A percentile compares a stretch with the other conserved stretches of the same genome.
Evolutionary conservation across 129 eudicot genomes (phyloP).

Genomic region (Erigeron canadensis): DNA sequence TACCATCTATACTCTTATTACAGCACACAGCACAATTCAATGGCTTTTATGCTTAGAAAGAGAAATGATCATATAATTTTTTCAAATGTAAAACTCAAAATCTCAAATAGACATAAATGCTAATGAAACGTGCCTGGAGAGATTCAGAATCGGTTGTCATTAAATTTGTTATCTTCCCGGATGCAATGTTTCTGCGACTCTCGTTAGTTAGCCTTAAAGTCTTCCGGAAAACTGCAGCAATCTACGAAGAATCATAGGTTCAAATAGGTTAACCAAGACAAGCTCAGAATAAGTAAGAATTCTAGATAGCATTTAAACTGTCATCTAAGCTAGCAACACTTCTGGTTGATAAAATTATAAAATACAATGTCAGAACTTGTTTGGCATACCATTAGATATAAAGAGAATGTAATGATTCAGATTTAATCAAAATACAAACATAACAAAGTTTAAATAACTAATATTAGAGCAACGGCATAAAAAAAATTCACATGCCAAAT

Average conservation of each 20-base stretch:
- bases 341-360: slow-evolving; percentile 11
- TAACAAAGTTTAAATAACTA: background rate
- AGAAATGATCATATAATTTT: background rate
- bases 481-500: background rate
- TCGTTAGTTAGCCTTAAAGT: slow-evolving; percentile 88
- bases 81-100: background rate
- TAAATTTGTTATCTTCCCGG: slow-evolving; percentile 90
- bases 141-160: slow-evolving; percentile 95
- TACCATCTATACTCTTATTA: background rate
- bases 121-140: slow-evolving; percentile 62
- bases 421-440: background rate
- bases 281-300: background rate
- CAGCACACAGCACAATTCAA: background rate
- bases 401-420: background rate
- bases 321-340: background rate
- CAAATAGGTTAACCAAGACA: slow-evolving; percentile 21
- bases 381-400: background rate
- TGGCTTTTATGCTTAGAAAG: slow-evolving; percentile 1
- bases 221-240: slow-evolving; percentile 94
- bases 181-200: slow-evolving; percentile 72
- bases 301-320: background rate
- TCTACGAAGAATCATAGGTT: slow-evolving; percentile 42
- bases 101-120: slow-evolving; percentile 6
- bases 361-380: slow-evolving; percentile 1
- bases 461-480: background rate